phyloP scores from a whole-genome alignment of 139 green algal species.

The Trebouxia sp. region DNA sequence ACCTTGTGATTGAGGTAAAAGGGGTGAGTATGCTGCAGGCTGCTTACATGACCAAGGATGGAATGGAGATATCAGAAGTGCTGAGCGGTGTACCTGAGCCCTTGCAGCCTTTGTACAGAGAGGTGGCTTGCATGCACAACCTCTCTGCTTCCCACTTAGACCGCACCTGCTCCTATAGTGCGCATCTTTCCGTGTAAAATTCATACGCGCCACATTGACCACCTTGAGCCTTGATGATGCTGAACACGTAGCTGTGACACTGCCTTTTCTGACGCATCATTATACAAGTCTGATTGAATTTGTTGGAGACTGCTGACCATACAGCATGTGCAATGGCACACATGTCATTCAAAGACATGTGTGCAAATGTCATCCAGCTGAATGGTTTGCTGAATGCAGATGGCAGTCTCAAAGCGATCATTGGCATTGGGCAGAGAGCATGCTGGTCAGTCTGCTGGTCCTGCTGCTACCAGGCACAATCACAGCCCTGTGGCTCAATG shows the following conservation, averaged over 20 bases:
- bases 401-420: conserved; percentile 32
- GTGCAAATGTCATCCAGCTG: no score
- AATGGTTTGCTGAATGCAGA: conserved; percentile 13
- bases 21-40: conserved; percentile 1
- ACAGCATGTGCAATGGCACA: not conserved
- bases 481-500: conserved; percentile 20
- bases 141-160: no score
- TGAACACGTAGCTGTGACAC: no score
- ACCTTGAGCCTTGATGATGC: no score
- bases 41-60: conserved; percentile 31
- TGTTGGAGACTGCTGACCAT: not conserved
- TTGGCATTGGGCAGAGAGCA: conserved; percentile 1
- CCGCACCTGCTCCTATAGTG: no score
- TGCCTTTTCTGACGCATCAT: no score
- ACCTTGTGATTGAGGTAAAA: no score
- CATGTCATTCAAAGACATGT: no score
- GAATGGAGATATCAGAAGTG: conserved; percentile 31
- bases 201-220: no score
- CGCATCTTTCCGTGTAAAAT: no score
- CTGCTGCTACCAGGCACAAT: not conserved
- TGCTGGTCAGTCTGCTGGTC: not conserved
- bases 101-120: conserved; percentile 25
- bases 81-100: not conserved
- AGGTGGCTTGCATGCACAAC: no score
- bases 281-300: no score